Percentiles rank a stretch among this genome's conserved stretches.
Conservation (phyloP, 805 yeast genomes). For the Nakazawaea molendinolei region DNA sequence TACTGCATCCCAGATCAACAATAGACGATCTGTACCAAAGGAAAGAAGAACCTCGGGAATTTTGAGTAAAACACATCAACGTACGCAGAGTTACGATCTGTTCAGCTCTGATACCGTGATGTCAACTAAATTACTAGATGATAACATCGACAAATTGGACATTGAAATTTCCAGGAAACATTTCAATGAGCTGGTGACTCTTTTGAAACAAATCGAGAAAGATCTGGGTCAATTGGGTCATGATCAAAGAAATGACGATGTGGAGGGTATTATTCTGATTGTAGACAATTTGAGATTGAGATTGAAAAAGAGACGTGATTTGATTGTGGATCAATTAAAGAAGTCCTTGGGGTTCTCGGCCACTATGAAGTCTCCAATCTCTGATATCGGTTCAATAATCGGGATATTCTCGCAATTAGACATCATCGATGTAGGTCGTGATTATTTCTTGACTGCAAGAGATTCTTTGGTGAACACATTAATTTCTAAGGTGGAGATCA, state of each 20-base stretch:
- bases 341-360: constrained; percentile 4
- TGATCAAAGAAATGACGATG: constrained; percentile 12
- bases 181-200: constrained; percentile 36
- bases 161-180: constrained; percentile 56
- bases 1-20: constrained; percentile 1
- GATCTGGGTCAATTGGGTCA: constrained; percentile 17
- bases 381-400: constrained; percentile 17
- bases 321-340: constrained; percentile 7
- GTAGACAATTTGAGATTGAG: constrained; percentile 13
- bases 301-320: constrained; percentile 13
- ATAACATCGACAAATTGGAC: constrained; percentile 62
- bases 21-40: constrained; percentile 18
- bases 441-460: constrained; percentile 41
- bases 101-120: constrained; percentile 15
- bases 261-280: constrained; percentile 31
- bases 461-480: constrained; percentile 39
- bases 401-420: constrained; percentile 31
- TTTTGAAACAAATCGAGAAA: constrained; percentile 14
- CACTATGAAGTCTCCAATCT: constrained; percentile 14
- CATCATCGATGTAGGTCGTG: constrained; percentile 40
- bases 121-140: constrained; percentile 45
- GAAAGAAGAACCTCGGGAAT: constrained; percentile 17
- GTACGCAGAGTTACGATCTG: constrained; percentile 45
- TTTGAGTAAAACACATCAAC: constrained; percentile 43
- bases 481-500: constrained; percentile 42